Conservation (phyloP, 768 basidiomycete genomes). For the Tylopilus sp. region DNA sequence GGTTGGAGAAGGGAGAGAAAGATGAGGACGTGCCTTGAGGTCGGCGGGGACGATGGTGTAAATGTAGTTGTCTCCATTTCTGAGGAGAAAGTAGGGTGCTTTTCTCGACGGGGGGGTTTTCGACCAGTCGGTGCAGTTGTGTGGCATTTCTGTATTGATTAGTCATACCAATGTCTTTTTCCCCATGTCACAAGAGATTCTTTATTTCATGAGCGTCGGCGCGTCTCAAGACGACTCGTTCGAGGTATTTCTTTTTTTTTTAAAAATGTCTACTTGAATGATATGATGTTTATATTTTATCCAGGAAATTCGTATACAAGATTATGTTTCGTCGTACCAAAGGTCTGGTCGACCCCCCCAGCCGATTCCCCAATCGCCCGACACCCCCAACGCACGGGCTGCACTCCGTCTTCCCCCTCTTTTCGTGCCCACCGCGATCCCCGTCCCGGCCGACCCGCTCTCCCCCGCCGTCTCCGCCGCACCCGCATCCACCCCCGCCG, state of each 20-base stretch:
- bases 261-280: too few relatives aligned
- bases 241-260: constrained; percentile 19
- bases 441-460: constrained; percentile 5
- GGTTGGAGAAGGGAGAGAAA: not conserved
- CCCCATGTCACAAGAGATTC: constrained; percentile 16
- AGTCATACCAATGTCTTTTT: constrained; percentile 1
- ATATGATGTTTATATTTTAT: not conserved
- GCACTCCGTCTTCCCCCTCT: constrained; percentile 47
- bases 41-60: constrained; percentile 19
- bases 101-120: constrained; percentile 18
- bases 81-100: constrained; percentile 19
- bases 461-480: not conserved
- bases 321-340: constrained; percentile 50
- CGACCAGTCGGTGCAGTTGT: constrained; percentile 28
- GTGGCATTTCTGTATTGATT: constrained; percentile 20
- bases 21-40: constrained; percentile 10
- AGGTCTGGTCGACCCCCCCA: constrained; percentile 45
- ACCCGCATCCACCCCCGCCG: constrained; percentile 8
- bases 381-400: constrained; percentile 40
- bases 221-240: constrained; percentile 23
- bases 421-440: constrained; percentile 43
- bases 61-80: constrained; percentile 9
- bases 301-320: constrained; percentile 53
- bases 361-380: constrained; percentile 47
- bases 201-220: constrained; percentile 30